phyloP scores from a whole-genome alignment of 306 rosid genomes.

The Acmispon strigosus region DNA sequence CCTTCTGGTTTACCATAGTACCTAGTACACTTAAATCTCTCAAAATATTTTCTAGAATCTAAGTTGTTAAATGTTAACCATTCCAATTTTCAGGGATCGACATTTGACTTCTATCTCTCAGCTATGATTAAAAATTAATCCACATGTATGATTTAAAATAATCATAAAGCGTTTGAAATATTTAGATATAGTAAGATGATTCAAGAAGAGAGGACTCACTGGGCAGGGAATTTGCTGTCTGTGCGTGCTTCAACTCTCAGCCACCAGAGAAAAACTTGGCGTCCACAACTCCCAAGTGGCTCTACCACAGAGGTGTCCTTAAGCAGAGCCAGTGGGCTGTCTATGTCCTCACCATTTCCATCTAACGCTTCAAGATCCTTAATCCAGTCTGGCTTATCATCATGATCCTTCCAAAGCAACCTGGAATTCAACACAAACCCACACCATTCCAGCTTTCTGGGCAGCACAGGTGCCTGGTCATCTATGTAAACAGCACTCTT shows the following conservation, averaged over 20 bases:
- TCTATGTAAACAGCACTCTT: conserved; percentile 65
- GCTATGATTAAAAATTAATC: not conserved
- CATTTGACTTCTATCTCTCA: not conserved
- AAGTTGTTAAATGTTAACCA: not conserved
- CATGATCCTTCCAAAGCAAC: conserved; percentile 77
- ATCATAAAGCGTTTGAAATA: not conserved
- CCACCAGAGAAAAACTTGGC: conserved; percentile 87
- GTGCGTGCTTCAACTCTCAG: conserved; percentile 89
- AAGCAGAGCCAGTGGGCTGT: conserved; percentile 66
- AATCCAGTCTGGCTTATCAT: conserved; percentile 79
- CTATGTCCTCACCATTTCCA: conserved; percentile 47
- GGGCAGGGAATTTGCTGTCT: conserved; percentile 93
- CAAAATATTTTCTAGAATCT: not conserved
- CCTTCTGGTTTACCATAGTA: not conserved
- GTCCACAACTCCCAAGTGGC: conserved; percentile 90
- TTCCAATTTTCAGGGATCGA: not conserved
- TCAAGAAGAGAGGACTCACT: conserved; percentile 43
- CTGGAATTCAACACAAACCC: conserved; percentile 88
- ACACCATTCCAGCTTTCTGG: conserved; percentile 83
- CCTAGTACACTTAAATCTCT: not conserved
- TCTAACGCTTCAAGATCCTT: conserved; percentile 55
- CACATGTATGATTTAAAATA: not conserved
- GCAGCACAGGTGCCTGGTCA: conserved; percentile 71
- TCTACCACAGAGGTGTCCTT: conserved; percentile 63
- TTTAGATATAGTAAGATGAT: not conserved